These are phyloP conservation scores for Boletus speciosus DNA, from an alignment of 768 basidiomycete species.

Conservation along the genomic window DNA sequence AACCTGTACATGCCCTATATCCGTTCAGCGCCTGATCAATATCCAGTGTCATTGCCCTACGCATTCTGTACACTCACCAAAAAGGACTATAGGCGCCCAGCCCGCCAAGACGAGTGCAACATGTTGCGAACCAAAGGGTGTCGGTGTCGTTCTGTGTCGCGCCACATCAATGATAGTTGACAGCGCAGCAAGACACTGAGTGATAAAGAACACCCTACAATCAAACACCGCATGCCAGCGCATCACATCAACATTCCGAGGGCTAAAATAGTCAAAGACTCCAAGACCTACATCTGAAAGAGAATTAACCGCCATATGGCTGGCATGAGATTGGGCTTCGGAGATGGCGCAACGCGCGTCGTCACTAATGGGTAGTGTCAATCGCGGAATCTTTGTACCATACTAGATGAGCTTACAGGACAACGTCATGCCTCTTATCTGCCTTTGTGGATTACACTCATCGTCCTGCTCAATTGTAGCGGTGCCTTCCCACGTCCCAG, in stretches of 20 bases:
- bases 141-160: constrained; percentile 35
- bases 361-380: constrained; percentile 5
- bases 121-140: constrained; percentile 64
- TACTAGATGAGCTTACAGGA: constrained; percentile 7
- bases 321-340: constrained; percentile 31
- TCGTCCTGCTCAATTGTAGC: not conserved
- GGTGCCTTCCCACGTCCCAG: constrained; percentile 6
- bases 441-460: not conserved
- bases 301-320: constrained; percentile 50
- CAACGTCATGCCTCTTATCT: not conserved
- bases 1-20: constrained; percentile 36
- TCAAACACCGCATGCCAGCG: not conserved
- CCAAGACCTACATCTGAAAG: constrained; percentile 46
- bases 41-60: not conserved
- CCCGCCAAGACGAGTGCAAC: constrained; percentile 54
- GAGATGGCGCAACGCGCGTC: not conserved
- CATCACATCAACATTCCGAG: not conserved
- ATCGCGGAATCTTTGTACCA: not conserved
- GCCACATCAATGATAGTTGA: constrained; percentile 51
- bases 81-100: constrained; percentile 57
- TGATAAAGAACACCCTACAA: constrained; percentile 40
- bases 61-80: constrained; percentile 37
- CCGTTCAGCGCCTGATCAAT: not conserved
- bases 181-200: constrained; percentile 48
- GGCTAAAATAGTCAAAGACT: not conserved